These are phyloP conservation scores for Blastocystis sp. DNA, from an alignment of 352 stramenopile species.

Conservation along the genomic window DNA sequence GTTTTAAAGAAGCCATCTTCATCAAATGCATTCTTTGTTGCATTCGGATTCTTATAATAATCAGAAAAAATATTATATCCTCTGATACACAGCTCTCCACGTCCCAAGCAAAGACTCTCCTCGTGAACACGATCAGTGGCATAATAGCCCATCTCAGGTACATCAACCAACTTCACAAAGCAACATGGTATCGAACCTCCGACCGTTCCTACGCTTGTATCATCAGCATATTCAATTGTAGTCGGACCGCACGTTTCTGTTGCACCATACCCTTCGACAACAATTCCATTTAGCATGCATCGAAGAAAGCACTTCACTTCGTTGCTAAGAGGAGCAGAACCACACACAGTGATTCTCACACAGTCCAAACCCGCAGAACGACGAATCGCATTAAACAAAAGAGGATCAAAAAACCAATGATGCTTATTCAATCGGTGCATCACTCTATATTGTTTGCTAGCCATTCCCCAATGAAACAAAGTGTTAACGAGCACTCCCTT, in stretches of 20 bases:
- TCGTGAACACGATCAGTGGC: constrained; percentile 69
- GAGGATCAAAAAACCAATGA: constrained; percentile 79
- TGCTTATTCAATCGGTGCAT: constrained; percentile 59
- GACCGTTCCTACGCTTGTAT: constrained; percentile 80
- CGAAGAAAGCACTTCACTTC: constrained; percentile 88
- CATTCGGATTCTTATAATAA: constrained; percentile 74
- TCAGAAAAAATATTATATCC: constrained; percentile 75
- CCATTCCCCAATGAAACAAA: constrained; percentile 77
- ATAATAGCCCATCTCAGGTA: constrained; percentile 91
- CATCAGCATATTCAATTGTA: constrained; percentile 70
- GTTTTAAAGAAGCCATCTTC: constrained; percentile 72
- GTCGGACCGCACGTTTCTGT: constrained; percentile 81
- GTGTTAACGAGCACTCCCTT: constrained; percentile 75
- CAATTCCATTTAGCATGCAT: constrained; percentile 77
- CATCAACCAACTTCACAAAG: constrained; percentile 85
- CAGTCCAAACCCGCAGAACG: constrained; percentile 78
- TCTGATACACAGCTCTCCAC: constrained; percentile 73
- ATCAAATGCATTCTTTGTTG: constrained; percentile 64
- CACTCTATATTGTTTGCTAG: constrained; percentile 71
- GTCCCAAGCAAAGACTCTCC: not conserved
- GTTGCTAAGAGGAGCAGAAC: constrained; percentile 81
- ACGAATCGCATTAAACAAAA: constrained; percentile 89
- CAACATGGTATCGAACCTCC: constrained; percentile 75
- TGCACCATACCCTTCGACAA: constrained; percentile 87
- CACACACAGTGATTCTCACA: constrained; percentile 81